phyloP scores from a whole-genome alignment of 1,284 basidiomycete species.

The Leccinum pachyderme region DNA sequence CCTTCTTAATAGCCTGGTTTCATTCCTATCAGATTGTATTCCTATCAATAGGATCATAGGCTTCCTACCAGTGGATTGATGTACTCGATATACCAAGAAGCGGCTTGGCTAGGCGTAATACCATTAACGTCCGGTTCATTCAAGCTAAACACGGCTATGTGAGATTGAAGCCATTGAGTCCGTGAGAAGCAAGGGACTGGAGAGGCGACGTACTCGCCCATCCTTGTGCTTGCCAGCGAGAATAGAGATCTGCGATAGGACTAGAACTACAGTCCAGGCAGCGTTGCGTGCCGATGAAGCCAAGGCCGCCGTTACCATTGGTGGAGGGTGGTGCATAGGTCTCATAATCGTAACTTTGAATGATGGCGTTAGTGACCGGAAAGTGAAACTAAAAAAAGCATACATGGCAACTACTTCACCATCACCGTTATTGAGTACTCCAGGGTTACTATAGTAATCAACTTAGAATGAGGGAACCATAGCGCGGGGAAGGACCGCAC shows the following conservation, averaged over 20 bases:
- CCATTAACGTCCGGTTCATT: constrained; percentile 36
- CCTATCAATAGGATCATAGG: neutral
- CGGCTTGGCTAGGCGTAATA: constrained; percentile 30
- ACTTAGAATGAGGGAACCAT: neutral
- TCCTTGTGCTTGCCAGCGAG: constrained; percentile 31
- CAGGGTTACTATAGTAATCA: constrained; percentile 27
- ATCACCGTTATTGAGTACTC: constrained; percentile 26
- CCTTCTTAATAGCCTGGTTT: constrained; percentile 33
- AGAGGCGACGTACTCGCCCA: constrained; percentile 30
- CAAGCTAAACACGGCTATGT: constrained; percentile 36
- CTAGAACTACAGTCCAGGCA: constrained; percentile 38
- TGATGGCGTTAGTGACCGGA: neutral
- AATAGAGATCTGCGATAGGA: constrained; percentile 32
- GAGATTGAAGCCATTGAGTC: neutral
- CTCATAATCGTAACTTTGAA: constrained; percentile 38
- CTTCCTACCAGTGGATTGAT: constrained; percentile 36
- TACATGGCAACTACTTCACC: constrained; percentile 37
- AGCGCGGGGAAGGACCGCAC: constrained; percentile 7
- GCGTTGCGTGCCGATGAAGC: constrained; percentile 42
- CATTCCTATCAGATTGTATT: neutral
- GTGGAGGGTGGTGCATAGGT: constrained; percentile 35
- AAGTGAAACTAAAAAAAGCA: neutral
- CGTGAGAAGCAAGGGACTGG: neutral
- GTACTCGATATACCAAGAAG: constrained; percentile 37
- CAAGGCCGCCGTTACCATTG: constrained; percentile 33